Percentiles rank a stretch among this genome's conserved stretches.
Conservation (phyloP, 1,139 yeast species). For the Saccharomyces hybrid region DNA sequence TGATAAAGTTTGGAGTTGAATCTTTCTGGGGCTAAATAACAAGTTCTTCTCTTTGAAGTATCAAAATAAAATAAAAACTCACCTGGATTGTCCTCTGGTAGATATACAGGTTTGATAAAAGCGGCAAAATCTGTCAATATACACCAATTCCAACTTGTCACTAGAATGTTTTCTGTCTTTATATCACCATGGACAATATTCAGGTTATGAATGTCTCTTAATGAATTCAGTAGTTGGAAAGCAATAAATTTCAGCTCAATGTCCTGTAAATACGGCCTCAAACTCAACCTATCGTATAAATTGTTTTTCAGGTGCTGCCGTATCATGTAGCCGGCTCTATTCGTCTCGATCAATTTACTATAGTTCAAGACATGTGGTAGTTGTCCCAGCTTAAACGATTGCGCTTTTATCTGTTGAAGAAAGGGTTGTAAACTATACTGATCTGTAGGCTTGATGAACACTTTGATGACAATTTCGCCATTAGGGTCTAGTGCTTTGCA, state of each 20-base stretch:
- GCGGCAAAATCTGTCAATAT: conserved; percentile 76
- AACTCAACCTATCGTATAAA: conserved; percentile 76
- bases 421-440: conserved; percentile 31
- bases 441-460: conserved; percentile 68
- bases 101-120: conserved; percentile 64
- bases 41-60: conserved; percentile 75
- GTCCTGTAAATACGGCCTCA: conserved; percentile 78
- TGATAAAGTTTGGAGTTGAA: conserved; percentile 38
- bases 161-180: conserved; percentile 79
- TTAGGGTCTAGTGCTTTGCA: conserved; percentile 65
- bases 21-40: conserved; percentile 93
- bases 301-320: conserved; percentile 75
- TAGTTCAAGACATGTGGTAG: conserved; percentile 66
- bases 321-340: conserved; percentile 82
- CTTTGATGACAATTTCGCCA: conserved; percentile 72
- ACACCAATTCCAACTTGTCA: conserved; percentile 88
- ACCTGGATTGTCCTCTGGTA: conserved; percentile 95
- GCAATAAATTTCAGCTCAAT: conserved; percentile 79
- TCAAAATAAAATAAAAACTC: conserved; percentile 89
- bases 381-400: conserved; percentile 33
- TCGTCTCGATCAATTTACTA: conserved; percentile 72
- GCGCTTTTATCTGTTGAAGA: conserved; percentile 28
- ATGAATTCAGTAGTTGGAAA: conserved; percentile 62
- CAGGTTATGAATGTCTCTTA: conserved; percentile 56
- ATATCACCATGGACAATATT: conserved; percentile 81